phyloP scores from a whole-genome alignment of 169 alveolate species.

The Cytauxzoon felis region DNA sequence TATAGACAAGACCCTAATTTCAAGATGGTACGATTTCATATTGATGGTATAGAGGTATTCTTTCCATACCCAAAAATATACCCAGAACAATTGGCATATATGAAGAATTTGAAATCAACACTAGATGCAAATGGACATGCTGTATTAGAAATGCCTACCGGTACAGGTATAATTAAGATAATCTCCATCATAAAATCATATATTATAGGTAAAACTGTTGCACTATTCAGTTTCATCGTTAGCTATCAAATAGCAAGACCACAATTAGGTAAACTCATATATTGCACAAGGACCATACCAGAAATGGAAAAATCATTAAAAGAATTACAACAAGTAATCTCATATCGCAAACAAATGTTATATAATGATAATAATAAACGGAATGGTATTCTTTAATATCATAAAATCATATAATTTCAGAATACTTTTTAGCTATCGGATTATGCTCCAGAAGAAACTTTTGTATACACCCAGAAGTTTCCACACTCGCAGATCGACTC shows the following conservation, averaged over 20 bases:
- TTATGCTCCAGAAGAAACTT: conserved; percentile 86
- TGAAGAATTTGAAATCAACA: conserved; percentile 84
- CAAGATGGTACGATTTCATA: conserved; percentile 79
- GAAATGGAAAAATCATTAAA: conserved; percentile 97
- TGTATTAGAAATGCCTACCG: conserved; percentile 97
- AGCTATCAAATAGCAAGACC: conserved; percentile 87
- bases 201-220: conserved; percentile 90
- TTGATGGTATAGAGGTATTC: conserved; percentile 88
- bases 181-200: not conserved
- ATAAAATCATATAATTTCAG: conserved; percentile 3
- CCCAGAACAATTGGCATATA: conserved; percentile 92
- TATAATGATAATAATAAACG: not conserved
- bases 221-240: conserved; percentile 88
- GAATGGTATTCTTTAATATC: not conserved
- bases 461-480: conserved; percentile 89
- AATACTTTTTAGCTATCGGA: conserved; percentile 81
- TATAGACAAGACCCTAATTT: too few relatives aligned
- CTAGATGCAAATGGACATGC: conserved; percentile 93
- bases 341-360: conserved; percentile 64
- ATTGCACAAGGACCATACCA: conserved; percentile 93
- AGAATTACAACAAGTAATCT: conserved; percentile 87
- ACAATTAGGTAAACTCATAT: conserved; percentile 79
- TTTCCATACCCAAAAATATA: conserved; percentile 93
- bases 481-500: conserved; percentile 82
- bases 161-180: conserved; percentile 76